Evolutionary conservation across 2,329 filamentous ascomycete genomes (phyloP).

Genomic region (Calonectria pteridis): DNA sequence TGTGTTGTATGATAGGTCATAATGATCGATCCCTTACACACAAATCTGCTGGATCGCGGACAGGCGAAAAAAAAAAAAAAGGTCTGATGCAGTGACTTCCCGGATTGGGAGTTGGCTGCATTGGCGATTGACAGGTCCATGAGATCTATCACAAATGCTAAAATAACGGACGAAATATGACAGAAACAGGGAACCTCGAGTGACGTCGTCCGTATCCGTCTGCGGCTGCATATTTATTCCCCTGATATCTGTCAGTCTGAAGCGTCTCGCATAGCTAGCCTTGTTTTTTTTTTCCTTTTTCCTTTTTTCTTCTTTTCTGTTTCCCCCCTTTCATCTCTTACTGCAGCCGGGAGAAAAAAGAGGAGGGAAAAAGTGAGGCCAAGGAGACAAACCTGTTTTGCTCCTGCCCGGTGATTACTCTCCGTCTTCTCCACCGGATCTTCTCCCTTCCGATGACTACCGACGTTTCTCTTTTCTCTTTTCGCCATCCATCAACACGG

Average conservation of each 20-base stretch:
- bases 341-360: neutral
- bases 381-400: neutral
- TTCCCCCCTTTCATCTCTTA: neutral
- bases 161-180: neutral
- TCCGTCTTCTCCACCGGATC: neutral
- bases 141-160: slow-evolving; percentile 14
- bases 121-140: slow-evolving; percentile 6
- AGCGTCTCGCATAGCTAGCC: neutral
- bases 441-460: neutral
- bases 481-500: neutral
- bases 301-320: neutral
- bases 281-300: neutral
- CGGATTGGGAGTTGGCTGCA: slow-evolving; percentile 7
- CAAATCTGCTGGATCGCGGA: neutral
- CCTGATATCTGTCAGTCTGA: neutral
- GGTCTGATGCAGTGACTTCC: neutral
- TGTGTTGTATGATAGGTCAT: neutral
- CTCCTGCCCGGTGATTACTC: neutral
- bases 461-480: slow-evolving; percentile 8
- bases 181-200: neutral
- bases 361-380: neutral
- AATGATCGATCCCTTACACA: neutral
- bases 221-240: neutral
- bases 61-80: neutral
- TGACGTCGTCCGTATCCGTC: slow-evolving; percentile 6